Conservation (phyloP, 2,329 filamentous ascomycete species). For the Microsporum ferrugineum region DNA sequence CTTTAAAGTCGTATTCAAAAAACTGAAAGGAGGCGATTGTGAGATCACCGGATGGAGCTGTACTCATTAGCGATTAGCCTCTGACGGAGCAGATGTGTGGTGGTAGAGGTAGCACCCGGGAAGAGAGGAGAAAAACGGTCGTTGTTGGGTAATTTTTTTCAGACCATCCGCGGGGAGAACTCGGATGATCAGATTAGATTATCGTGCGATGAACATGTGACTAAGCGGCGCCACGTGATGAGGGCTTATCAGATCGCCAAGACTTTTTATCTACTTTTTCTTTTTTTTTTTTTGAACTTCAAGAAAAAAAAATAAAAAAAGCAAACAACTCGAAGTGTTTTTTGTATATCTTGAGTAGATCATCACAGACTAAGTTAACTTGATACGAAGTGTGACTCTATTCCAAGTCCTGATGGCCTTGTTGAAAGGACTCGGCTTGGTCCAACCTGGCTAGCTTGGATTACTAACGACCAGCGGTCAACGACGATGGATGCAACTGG, state of each 20-base stretch:
- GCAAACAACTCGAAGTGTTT: neutral
- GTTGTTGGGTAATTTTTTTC: neutral
- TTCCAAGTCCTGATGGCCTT: too few species aligned
- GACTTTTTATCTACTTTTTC: neutral
- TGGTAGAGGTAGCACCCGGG: neutral
- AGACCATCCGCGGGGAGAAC: slow-evolving; percentile 5
- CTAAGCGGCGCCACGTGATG: slow-evolving; percentile 11
- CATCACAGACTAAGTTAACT: too few species aligned
- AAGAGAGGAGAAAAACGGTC: neutral
- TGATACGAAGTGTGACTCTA: too few species aligned
- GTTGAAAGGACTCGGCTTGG: too few species aligned
- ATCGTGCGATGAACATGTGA: slow-evolving; percentile 17
- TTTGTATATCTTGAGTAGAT: too few species aligned
- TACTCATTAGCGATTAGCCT: neutral
- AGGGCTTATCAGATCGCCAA: slow-evolving; percentile 13
- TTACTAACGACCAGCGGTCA: neutral
- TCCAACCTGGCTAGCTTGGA: neutral
- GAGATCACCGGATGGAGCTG: neutral
- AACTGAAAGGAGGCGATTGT: neutral
- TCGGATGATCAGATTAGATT: slow-evolving; percentile 19
- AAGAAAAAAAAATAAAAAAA: neutral
- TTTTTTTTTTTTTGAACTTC: neutral
- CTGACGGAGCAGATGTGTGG: neutral
- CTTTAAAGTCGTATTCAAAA: neutral
- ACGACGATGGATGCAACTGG: neutral